Evolutionary conservation across 2,329 filamentous ascomycete genomes (phyloP), one percentile per base, ranked within the genome.

Genomic region (Beauveria pseudobassiana): DNA sequence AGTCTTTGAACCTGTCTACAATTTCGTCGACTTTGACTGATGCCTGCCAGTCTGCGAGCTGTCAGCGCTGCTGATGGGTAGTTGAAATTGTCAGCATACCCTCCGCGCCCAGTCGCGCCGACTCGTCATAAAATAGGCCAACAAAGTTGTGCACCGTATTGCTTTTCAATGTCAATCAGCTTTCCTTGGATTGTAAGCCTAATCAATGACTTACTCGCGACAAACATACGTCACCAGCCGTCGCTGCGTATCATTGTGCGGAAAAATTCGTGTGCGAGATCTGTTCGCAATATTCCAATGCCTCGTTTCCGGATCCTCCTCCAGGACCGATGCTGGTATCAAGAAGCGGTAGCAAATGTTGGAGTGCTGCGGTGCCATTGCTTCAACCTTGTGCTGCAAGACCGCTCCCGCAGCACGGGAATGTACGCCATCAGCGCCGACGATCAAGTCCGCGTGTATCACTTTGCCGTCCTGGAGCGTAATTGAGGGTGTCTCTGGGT

Each of bases 361-460:
- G 54, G 69, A 69, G 22, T 70, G 61, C 1, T 65, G 56, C 9
- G 71, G 68, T 5, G 68, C 63, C 22, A 70, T 63, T 0, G 70
- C 68, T 3, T 64, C 64, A 57, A 69, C 71, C 22, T 65, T 60
- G 42, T 61, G 56, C 26, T 71, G 72, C 20, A 72, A 59, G 5
- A 75, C 64, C 3, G 64, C 63, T 59, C 72, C 67, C 5, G 68
- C 64, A 14, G 68, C 74, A 8, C 65, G 58, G 16, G 72, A 74
- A 56, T 77, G 76, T 18, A 77, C 67, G 6, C 79, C 79, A 64
- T 81, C 78, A 2, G 78, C 77, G 4, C 74, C 77, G 42, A 81
- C 69, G 22, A 53, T 30, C 1, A 60, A 38, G 20, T 60, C 58
- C 2, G 58, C 58, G 20, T 16, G 14, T 20, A 74, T 63, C 14